Base-by-base conservation (phyloP, 495 filamentous ascomycete species). In the Podospora appendiculata region DNA sequence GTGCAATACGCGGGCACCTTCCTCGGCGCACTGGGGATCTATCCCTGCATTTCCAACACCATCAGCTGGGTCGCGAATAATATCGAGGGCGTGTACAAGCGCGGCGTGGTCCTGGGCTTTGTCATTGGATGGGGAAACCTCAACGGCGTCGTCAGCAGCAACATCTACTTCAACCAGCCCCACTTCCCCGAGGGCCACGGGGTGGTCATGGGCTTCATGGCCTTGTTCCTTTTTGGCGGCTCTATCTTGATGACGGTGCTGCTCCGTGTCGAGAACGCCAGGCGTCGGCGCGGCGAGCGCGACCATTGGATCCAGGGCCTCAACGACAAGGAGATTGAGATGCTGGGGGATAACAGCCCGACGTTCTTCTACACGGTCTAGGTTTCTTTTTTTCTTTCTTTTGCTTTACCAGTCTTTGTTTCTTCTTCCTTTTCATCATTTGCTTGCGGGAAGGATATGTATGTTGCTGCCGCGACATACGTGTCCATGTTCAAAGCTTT, bases 121-220 rank as follows among this genome's bases (percentile, higher is more conserved):
- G 87, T 95, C 19, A 90, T 94, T 53, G 89, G 89, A 13, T 96
- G 90, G 89, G 91, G 91, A 8, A 96, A 96, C 55, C 72, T 96
- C 18, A 95, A 93, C 68, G 89, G 90, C 14, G 80, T 95, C 41
- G 85, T 95, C 45, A 83, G 79, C 55, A 86, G 79, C 52, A 92
- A 93, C 64, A 89, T 81, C 51, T 81, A 73, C 62, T 70, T 64
- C 43, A 62, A 68, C 50, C n/a, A 61, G 3, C 75, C 75, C 11
- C 69, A 68, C 34, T 80, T 70, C 58, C 53, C 62, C 14, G 62
- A 67, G 51, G 78, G 78, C 10, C 77, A 80, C 48, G 64, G 61
- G 8, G 57, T 70, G 8, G 67, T 79, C 8, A 62, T 81, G 45
- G 75, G 57, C 0, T 81, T 74, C 50, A 70, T 79, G 74, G 59